Base-by-base conservation (phyloP, 331 rosid species). In the Pyracantha coccinea region DNA sequence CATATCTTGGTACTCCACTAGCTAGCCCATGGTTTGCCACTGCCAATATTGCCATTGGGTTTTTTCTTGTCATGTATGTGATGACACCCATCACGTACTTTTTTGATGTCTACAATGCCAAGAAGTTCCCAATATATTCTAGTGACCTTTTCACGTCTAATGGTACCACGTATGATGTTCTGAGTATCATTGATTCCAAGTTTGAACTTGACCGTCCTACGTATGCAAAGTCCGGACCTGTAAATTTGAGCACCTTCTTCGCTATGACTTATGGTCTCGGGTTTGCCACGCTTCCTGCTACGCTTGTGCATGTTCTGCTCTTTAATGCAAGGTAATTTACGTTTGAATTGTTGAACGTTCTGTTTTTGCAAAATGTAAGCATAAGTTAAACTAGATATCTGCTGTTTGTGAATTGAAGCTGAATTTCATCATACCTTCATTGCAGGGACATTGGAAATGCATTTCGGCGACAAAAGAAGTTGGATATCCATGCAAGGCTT, bases 21-120 rank as follows among this genome's bases (percentile, higher is more conserved):
- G 98, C 98, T 15, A 93, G 97, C 32, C 97, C 97, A 7, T 91
- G 93, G 97, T 93, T 91, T 69, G 93, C 97, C 45, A 88, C 96
- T 10, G 93, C 91, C 47, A 93, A 91, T 69, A 19, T 86, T 54
- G 85, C 84, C 57, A 83, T 78, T 61, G 97, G 97, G 29, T 93
- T 89, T 73, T 0, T 80, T 21, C 55, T 93, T 14, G 33, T 88
- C 14, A 86, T 89, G 90, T 90, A 93, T 83, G 90, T 93, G 59
- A 83, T 93, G 90, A 86, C 93, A 53, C 98, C 98, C 72, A 13
- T 89, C 53, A 4, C 55, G 65, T 93, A 93, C 83, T 91, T 83
- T 83, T 20, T 14, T 4, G 47, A 91, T 75, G 44, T 62, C 53
- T 90, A 85, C 71, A 19, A 72, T 15, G 97, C 98, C 72, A 91